Evolutionary conservation across 2,329 filamentous ascomycete genomes (phyloP), one percentile per base, ranked within the genome.

Genomic region (Blumeriella jaapii): DNA sequence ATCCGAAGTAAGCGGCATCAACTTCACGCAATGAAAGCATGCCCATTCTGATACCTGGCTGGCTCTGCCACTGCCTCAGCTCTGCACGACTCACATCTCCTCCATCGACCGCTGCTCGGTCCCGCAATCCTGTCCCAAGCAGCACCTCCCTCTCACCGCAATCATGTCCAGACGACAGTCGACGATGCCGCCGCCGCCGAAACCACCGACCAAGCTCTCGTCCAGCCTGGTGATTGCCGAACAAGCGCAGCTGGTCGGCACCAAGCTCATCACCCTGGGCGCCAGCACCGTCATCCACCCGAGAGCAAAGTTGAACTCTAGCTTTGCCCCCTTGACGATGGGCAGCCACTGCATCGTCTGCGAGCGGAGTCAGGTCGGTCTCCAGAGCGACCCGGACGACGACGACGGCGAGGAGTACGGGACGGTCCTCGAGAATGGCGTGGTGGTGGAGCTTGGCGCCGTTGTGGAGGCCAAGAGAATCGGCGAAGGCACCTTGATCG

Each of bases 241-340:
- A 45, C 69, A 69, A 39, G 73, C 75, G 8, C 61, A 71, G 12
- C 61, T 81, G 12, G 73, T 65, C 12, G 91, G 91, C 45, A 76
- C 71, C 2, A 71, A 93, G 55, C 78, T 75, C 1, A 83, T 98
- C 44, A 78, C 74, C 28, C 75, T 96, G 44, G 78, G 78, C 38
- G 69, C 82, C 15, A 78, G 85, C 52, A 78, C 75, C 3, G 72
- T 95, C 5, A 62, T 98, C n/a, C 89, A 96, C 52, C 87, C 91
- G 1, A 82, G 87, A 31, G 74, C 78, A 11, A 76, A 78, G 42
- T 70, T 95, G 38, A 82, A 86, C 51, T 80, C 89, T 6, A 75
- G 76, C 38, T 68, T 79, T 33, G 85, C 85, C 4, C 78, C 85
- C 27, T 76, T 96, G 47, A 76, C 77, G 17, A 72, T 93, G 40